phyloP scores from a whole-genome alignment of 306 rosid genomes.

The Inga leiocalycina region DNA sequence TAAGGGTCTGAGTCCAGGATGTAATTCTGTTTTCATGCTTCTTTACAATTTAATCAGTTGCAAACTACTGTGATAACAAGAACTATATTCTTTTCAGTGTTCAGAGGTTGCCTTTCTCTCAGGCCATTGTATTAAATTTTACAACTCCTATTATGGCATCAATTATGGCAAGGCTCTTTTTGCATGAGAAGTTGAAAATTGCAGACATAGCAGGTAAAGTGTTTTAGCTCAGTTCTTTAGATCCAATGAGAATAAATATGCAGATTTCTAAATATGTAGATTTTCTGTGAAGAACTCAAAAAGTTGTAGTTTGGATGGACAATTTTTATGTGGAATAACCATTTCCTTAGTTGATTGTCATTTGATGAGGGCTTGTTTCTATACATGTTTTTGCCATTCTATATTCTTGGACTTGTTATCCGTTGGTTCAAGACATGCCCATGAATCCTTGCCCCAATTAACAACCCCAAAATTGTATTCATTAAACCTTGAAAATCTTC shows the following conservation, averaged over 20 bases:
- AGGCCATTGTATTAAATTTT: constrained; percentile 68
- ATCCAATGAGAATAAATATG: constrained; percentile 2
- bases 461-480: no score
- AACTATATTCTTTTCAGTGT: constrained; percentile 57
- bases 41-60: background rate
- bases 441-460: background rate
- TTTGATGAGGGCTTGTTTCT: no score
- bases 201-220: constrained; percentile 65
- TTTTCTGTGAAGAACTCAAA: background rate
- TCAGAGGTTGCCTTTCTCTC: constrained; percentile 68
- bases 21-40: background rate
- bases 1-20: background rate
- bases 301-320: background rate
- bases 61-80: constrained; percentile 19
- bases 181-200: constrained; percentile 66
- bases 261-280: background rate
- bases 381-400: background rate
- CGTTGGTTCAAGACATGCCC: background rate
- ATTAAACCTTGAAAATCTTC: background rate
- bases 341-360: background rate
- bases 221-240: constrained; percentile 6
- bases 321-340: no score
- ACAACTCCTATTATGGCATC: constrained; percentile 81
- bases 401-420: background rate
- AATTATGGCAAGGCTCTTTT: constrained; percentile 60